Evolutionary conservation across 441 rosid genomes (phyloP), one percentile per base, ranked within the genome.

Genomic region (Gossypium trilobum): DNA sequence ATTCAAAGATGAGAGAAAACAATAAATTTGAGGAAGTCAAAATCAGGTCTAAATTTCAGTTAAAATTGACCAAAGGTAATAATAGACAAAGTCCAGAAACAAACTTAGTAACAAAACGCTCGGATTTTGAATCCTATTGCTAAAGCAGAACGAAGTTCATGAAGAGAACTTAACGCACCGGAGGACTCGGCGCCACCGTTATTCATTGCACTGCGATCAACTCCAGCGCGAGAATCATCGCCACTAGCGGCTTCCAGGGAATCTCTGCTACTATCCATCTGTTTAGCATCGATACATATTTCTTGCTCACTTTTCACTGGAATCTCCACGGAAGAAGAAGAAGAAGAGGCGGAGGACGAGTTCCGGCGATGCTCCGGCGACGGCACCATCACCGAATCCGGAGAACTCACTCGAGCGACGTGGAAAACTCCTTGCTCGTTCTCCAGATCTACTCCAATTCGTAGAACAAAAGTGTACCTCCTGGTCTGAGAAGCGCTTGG

Each of bases 141-240:
- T 17, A 68, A 50, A 68, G 6, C 50, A 27, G 20, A 68, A 27
- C n/a, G 14, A 61, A 17, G 23, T 13, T 29, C n/a, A 52, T 13
- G n/a, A 31, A 20, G 16, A 42, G 39, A 76, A 66, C 13, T 50
- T 29, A 16, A 80, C 72, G 22, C 70, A 89, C 88, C 90, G 74
- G 87, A 82, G 76, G 83, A 81, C 70, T 79, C 81, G 19, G 77
- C 74, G 8, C 64, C 76, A 56, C 79, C 75, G 52, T 82, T 80
- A 48, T 77, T 80, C 66, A 75, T 78, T 59, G 82, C 70, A 75
- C 72, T 65, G 22, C 71, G 16, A 64, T 65, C 76, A 64, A 59
- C 74, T 71, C 77, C 59, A 61, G 61, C 33, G 10, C 50, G 19
- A 72, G 27, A 61, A 61, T 7, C 55, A 44, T 71, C 75, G 33